Evolutionary conservation across 805 yeast genomes (phyloP), one percentile per base, ranked within the genome.

Genomic region (Candida broadrunensis): DNA sequence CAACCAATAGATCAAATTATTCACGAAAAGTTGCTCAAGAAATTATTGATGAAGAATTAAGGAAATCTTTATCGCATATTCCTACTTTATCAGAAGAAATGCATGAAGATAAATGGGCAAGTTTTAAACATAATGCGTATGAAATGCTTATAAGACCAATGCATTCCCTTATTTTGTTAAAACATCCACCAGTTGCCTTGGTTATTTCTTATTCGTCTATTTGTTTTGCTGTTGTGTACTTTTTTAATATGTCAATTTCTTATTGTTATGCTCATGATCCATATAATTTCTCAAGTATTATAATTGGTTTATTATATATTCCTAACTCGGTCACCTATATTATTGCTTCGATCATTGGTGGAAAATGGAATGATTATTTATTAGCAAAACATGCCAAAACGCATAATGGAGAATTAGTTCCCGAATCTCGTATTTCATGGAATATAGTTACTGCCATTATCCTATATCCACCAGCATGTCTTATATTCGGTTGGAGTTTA

Each of bases 401-500:
- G 38, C 79, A 83, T 48, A 75, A 84, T 49, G 93, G 93, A 0
- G 73, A 72, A 27, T 53, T 80, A 24, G 77, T 78, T 2, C 93
- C 96, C 0, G 96, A 88, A 56, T 80, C 90, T 1, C 70, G 96
- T 48, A 70, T 88, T 6, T 85, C 90, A 1, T 80, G 82, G 69
- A 87, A 88, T 55, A 75, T 87, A 17, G 76, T 81, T 17, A 51
- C 75, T 12, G 91, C 95, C 0, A 82, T 85, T 4, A 56, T 73
- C 0, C 50, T 81, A 2, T 78, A 77, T 41, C 88, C 90, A 0
- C 70, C 78, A 0, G 75, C 93, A 0, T 66, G 87, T 42, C 57
- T 88, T 19, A 78, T 87, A 14, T 83, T 82, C 47, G 96, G 96
- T 1, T 88, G 96, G 96, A 76, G 89, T 39, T 70, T 87, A 16